Percentiles rank a stretch among this genome's conserved stretches.
Evolutionary conservation across 768 basidiomycete genomes (phyloP).

Genomic region (Gelatoporia subvermispora): DNA sequence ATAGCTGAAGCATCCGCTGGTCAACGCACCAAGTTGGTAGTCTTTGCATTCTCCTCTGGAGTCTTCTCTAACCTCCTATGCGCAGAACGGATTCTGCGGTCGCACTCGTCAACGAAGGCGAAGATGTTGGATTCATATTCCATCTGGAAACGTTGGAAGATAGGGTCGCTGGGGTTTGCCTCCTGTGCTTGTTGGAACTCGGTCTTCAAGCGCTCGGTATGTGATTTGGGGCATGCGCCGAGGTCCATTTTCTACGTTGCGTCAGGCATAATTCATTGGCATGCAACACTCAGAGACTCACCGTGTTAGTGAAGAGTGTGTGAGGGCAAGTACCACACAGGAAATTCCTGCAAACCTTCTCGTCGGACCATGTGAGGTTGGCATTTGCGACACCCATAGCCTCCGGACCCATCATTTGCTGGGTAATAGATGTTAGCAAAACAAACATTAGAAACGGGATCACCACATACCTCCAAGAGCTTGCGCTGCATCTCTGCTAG

Average conservation of each 20-base stretch:
- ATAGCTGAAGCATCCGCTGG: not conserved
- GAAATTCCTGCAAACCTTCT: slow-evolving; percentile 98
- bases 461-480: slow-evolving; percentile 57
- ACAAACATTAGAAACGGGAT: slow-evolving; percentile 21
- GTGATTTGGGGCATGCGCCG: slow-evolving; percentile 94
- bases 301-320: slow-evolving; percentile 95
- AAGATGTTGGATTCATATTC: slow-evolving; percentile 97
- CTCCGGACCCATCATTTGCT: slow-evolving; percentile 99
- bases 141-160: slow-evolving; percentile 83
- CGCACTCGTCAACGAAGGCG: slow-evolving; percentile 96
- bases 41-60: slow-evolving; percentile 99
- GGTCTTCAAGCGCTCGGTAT: slow-evolving; percentile 89
- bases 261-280: too few relatives aligned
- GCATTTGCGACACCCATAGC: slow-evolving; percentile 95
- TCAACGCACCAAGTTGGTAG: slow-evolving; percentile 78
- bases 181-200: slow-evolving; percentile 82
- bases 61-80: slow-evolving; percentile 98
- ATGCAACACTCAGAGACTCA: slow-evolving; percentile 35
- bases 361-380: slow-evolving; percentile 90
- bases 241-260: slow-evolving; percentile 99
- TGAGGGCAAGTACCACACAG: slow-evolving; percentile 99
- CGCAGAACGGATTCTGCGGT: slow-evolving; percentile 89
- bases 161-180: slow-evolving; percentile 70
- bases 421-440: slow-evolving; percentile 8
- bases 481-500: slow-evolving; percentile 97